Evolutionary conservation across 2,329 filamentous ascomycete species (phyloP).

Genomic region (Colletotrichum navitas): DNA sequence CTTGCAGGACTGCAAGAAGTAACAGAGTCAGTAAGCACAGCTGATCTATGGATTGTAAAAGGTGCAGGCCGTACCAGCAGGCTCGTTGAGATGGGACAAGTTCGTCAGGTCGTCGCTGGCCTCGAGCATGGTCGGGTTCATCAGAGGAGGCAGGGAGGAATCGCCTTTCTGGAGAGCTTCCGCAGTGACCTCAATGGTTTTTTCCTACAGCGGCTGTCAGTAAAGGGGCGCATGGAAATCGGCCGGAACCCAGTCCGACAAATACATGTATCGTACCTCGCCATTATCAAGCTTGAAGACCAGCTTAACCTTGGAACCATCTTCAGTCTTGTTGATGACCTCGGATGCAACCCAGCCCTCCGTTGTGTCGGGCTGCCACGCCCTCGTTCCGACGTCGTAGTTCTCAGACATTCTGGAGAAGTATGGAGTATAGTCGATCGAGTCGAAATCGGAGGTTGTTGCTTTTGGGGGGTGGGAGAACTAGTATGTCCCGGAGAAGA

Average conservation of each 20-base stretch:
- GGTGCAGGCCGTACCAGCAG: slow-evolving; percentile 76
- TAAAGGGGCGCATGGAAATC: slow-evolving; percentile 32
- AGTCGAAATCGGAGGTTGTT: slow-evolving; percentile 29
- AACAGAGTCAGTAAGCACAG: slow-evolving; percentile 30
- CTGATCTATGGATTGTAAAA: not conserved
- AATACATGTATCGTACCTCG: slow-evolving; percentile 70
- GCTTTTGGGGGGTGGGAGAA: slow-evolving; percentile 23
- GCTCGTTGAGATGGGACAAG: slow-evolving; percentile 97
- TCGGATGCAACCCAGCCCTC: slow-evolving; percentile 99
- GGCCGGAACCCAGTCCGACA: not conserved
- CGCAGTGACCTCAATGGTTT: slow-evolving; percentile 81
- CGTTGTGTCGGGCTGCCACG: slow-evolving; percentile 96
- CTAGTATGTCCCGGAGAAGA: slow-evolving; percentile 28
- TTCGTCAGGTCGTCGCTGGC: slow-evolving; percentile 98
- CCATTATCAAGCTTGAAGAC: slow-evolving; percentile 93
- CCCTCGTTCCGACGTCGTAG: slow-evolving; percentile 96
- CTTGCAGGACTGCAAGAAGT: slow-evolving; percentile 81
- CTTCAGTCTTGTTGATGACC: slow-evolving; percentile 84
- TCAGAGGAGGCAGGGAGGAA: slow-evolving; percentile 86
- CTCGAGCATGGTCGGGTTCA: slow-evolving; percentile 98
- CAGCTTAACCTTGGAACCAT: slow-evolving; percentile 88
- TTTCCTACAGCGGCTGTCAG: slow-evolving; percentile 68
- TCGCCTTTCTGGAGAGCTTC: slow-evolving; percentile 83
- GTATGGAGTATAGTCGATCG: slow-evolving; percentile 32
- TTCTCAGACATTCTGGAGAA: slow-evolving; percentile 82